A percentile compares a stretch with the other conserved stretches of the same genome.
phyloP scores from a whole-genome alignment of 176 grass and related monocot genomes.

The Carex parvula region DNA sequence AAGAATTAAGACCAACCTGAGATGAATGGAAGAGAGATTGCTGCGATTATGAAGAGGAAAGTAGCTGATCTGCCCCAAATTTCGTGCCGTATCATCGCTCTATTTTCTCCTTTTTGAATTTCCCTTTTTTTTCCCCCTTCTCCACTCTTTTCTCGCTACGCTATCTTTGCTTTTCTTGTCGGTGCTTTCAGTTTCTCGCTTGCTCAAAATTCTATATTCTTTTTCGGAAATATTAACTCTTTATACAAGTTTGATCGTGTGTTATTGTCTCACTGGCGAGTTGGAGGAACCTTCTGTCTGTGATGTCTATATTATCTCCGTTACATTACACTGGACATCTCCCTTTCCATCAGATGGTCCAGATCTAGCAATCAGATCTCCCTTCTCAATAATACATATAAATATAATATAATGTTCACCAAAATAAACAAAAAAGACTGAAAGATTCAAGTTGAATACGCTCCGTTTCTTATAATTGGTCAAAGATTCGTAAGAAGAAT shows the following conservation, averaged over 20 bases:
- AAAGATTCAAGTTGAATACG: too few species aligned
- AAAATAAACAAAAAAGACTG: too few species aligned
- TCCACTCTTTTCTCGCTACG: background rate
- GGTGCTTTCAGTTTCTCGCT: background rate
- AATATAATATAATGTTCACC: too few species aligned
- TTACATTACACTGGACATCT: background rate
- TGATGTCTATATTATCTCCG: background rate
- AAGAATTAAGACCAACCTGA: slow-evolving; percentile 27
- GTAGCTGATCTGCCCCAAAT: background rate
- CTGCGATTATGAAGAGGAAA: slow-evolving; percentile 6
- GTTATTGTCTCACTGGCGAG: slow-evolving; percentile 21
- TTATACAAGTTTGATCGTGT: slow-evolving; percentile 2
- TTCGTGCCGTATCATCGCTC: slow-evolving; percentile 20
- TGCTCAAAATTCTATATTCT: background rate
- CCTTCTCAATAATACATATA: too few species aligned
- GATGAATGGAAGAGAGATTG: slow-evolving; percentile 26
- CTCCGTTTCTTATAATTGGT: too few species aligned
- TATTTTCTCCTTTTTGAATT: background rate
- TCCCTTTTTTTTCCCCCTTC: background rate
- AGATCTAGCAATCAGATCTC: background rate
- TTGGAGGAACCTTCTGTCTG: background rate
- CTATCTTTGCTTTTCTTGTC: background rate
- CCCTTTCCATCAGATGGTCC: background rate
- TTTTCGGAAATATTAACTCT: slow-evolving; percentile 1
- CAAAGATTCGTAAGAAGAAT: too few species aligned